Percentiles rank a stretch among this genome's conserved stretches.
Evolutionary conservation across 306 rosid genomes (phyloP).

Genomic region (Styphnolobium japonicum): DNA sequence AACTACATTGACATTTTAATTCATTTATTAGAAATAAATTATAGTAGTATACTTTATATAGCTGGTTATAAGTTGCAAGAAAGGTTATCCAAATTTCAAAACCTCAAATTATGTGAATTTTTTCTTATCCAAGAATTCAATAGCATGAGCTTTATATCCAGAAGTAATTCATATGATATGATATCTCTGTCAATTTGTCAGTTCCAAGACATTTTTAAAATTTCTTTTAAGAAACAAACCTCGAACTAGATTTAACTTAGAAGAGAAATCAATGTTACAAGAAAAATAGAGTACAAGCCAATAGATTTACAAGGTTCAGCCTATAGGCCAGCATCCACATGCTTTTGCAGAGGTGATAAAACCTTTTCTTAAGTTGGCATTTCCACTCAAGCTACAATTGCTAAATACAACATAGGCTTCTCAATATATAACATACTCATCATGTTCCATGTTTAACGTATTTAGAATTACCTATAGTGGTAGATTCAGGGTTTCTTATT

Average conservation of each 20-base stretch:
- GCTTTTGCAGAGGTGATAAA: neutral
- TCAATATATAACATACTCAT: neutral
- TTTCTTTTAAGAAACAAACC: constrained; percentile 8
- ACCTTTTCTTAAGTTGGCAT: neutral
- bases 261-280: neutral
- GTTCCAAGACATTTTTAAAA: neutral
- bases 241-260: neutral
- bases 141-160: neutral
- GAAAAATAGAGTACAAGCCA: neutral
- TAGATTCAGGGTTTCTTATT: neutral
- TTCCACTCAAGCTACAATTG: neutral
- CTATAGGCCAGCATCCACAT: neutral
- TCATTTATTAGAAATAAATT: constrained; percentile 21
- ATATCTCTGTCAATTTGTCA: neutral
- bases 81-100: neutral
- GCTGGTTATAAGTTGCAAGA: neutral
- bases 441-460: neutral
- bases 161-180: neutral
- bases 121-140: neutral
- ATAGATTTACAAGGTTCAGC: neutral
- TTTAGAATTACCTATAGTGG: neutral
- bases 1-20: constrained; percentile 3
- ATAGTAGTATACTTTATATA: neutral
- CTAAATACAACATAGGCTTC: constrained; percentile 8
- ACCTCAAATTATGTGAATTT: neutral